Evolutionary conservation across 495 filamentous ascomycete species (phyloP).

Genomic region (Penicillium arizonense): DNA sequence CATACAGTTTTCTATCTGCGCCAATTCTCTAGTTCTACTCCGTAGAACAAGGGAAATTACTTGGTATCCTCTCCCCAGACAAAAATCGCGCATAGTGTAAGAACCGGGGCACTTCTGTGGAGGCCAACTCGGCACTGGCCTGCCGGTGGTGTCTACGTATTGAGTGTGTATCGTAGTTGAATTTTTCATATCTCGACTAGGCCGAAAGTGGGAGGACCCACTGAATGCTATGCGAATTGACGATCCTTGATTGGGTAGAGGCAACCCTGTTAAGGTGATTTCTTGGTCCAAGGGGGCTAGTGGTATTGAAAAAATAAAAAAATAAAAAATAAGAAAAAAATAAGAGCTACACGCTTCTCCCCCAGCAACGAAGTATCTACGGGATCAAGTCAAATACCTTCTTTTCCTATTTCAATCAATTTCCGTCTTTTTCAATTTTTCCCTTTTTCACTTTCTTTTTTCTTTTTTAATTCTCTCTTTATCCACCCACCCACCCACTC

Average conservation of each 20-base stretch:
- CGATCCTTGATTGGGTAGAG: slow-evolving; percentile 5
- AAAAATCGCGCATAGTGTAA: slow-evolving; percentile 33
- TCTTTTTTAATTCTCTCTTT: slow-evolving; percentile 20
- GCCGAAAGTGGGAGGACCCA: slow-evolving; percentile 1
- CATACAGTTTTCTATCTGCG: no score
- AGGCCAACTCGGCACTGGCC: slow-evolving; percentile 8
- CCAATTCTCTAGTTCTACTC: not conserved
- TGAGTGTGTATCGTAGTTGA: no score
- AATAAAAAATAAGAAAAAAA: slow-evolving; percentile 2
- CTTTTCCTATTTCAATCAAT: slow-evolving; percentile 8
- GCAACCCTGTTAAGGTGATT: slow-evolving; percentile 1
- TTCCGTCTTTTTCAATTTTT: slow-evolving; percentile 10
- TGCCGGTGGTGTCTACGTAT: not conserved
- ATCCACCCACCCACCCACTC: slow-evolving; percentile 28
- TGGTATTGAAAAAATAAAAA: slow-evolving; percentile 1
- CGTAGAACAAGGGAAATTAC: not conserved
- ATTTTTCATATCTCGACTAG: not conserved
- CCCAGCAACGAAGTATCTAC: slow-evolving; percentile 14
- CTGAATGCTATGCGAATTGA: not conserved
- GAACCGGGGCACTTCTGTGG: slow-evolving; percentile 15
- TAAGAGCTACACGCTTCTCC: not conserved
- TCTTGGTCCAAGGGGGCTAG: slow-evolving; percentile 12
- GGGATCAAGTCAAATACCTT: slow-evolving; percentile 9
- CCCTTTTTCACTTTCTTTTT: not conserved
- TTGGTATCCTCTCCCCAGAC: not conserved